A percentile compares a stretch with the other conserved stretches of the same genome.
Evolutionary conservation across 2,329 filamentous ascomycete genomes (phyloP).

Genomic region (Calonectria henricotiae): DNA sequence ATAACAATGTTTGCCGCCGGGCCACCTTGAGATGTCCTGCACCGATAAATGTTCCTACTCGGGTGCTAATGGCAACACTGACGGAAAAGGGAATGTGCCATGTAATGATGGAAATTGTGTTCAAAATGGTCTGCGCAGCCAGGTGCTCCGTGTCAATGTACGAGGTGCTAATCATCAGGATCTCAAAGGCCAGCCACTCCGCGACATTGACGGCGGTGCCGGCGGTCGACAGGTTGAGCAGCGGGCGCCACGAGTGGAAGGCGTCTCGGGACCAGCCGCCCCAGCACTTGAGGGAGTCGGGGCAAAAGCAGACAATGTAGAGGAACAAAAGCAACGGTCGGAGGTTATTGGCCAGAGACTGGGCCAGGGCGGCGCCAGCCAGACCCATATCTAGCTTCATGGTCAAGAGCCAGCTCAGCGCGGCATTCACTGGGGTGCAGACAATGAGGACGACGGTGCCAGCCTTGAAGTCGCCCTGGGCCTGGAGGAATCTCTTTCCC

Average conservation of each 20-base stretch:
- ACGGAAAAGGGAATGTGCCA: slow-evolving; percentile 65
- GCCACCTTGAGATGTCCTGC: slow-evolving; percentile 55
- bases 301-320: slow-evolving; percentile 64
- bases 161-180: slow-evolving; percentile 63
- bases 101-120: slow-evolving; percentile 60
- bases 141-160: slow-evolving; percentile 63
- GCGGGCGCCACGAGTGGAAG: slow-evolving; percentile 60
- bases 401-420: slow-evolving; percentile 67
- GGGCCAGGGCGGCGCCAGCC: slow-evolving; percentile 68
- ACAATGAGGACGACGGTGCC: slow-evolving; percentile 66
- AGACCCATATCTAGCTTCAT: slow-evolving; percentile 64
- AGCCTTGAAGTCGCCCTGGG: slow-evolving; percentile 69
- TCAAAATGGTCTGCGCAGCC: slow-evolving; percentile 62
- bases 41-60: slow-evolving; percentile 62
- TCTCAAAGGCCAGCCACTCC: slow-evolving; percentile 63
- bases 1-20: slow-evolving; percentile 55
- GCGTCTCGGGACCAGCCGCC: slow-evolving; percentile 60
- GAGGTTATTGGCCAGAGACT: slow-evolving; percentile 66
- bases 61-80: slow-evolving; percentile 62
- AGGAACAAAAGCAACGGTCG: slow-evolving; percentile 65
- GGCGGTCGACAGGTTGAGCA: slow-evolving; percentile 59
- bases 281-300: slow-evolving; percentile 54
- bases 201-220: slow-evolving; percentile 61
- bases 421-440: slow-evolving; percentile 65
- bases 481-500: slow-evolving; percentile 70